Conservation (phyloP, 1,284 basidiomycete genomes). For the Kalmanozyma brasiliensis region DNA sequence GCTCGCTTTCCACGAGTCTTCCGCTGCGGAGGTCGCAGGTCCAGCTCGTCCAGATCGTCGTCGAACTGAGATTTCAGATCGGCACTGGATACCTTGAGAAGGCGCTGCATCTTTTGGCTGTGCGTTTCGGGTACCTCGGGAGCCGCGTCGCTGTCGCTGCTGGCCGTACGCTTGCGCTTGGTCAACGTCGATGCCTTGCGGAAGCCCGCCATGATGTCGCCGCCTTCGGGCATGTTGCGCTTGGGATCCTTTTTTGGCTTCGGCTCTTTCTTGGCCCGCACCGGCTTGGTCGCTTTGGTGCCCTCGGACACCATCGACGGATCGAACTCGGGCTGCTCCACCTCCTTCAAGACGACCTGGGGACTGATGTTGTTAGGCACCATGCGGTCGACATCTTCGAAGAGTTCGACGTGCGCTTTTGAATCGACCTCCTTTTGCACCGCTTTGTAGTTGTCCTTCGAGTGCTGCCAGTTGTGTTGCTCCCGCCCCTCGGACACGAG, state of each 20-base stretch:
- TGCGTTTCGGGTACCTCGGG: slow-evolving; percentile 29
- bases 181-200: slow-evolving; percentile 57
- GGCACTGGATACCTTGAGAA: slow-evolving; percentile 5
- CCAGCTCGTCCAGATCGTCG: slow-evolving; percentile 30
- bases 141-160: slow-evolving; percentile 9
- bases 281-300: slow-evolving; percentile 21
- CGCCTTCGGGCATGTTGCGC: slow-evolving; percentile 57
- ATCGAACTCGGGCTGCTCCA: slow-evolving; percentile 70
- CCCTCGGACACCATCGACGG: slow-evolving; percentile 49
- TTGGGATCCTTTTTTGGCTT: slow-evolving; percentile 56
- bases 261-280: slow-evolving; percentile 25
- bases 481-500: slow-evolving; percentile 92
- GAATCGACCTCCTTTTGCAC: slow-evolving; percentile 89
- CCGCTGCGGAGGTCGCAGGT: slow-evolving; percentile 6
- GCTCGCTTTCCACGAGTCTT: slow-evolving; percentile 3
- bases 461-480: slow-evolving; percentile 89
- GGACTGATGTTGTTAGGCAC: slow-evolving; percentile 83
- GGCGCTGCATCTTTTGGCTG: slow-evolving; percentile 26
- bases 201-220: slow-evolving; percentile 45
- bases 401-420: slow-evolving; percentile 88
- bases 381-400: slow-evolving; percentile 87
- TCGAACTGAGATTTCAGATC: slow-evolving; percentile 16
- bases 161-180: slow-evolving; percentile 21
- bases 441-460: slow-evolving; percentile 85
- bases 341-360: slow-evolving; percentile 79